Conservation (phyloP, 1,284 basidiomycete species). For the Cystobasidiaceae sp. region DNA sequence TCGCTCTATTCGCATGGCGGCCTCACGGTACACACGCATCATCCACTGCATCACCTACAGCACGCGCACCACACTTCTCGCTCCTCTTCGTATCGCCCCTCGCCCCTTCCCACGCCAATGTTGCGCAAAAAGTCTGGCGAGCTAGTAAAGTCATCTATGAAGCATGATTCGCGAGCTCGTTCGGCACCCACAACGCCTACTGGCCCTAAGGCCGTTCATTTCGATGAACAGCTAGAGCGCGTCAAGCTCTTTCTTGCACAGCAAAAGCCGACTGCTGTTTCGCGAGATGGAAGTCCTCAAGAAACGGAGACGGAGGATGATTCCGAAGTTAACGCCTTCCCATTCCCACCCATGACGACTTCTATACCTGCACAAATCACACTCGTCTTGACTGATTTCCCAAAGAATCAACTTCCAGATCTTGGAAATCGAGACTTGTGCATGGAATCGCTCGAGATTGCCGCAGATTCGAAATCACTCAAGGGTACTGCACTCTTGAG, state of each 20-base stretch:
- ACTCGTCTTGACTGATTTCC: slow-evolving; percentile 54
- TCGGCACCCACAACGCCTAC: slow-evolving; percentile 67
- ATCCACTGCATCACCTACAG: not conserved
- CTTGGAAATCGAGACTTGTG: slow-evolving; percentile 51
- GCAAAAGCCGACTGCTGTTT: slow-evolving; percentile 89
- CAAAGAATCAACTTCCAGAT: slow-evolving; percentile 42
- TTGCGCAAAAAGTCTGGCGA: slow-evolving; percentile 88
- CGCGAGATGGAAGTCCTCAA: slow-evolving; percentile 80
- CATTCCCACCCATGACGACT: slow-evolving; percentile 36
- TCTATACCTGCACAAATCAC: slow-evolving; percentile 41
- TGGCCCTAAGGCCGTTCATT: slow-evolving; percentile 78
- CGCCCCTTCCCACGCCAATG: slow-evolving; percentile 44
- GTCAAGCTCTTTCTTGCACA: slow-evolving; percentile 89
- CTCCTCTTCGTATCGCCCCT: slow-evolving; percentile 19
- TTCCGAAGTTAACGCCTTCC: slow-evolving; percentile 42
- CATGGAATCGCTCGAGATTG: slow-evolving; percentile 57
- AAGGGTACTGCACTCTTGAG: slow-evolving; percentile 71
- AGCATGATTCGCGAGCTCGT: slow-evolving; percentile 57
- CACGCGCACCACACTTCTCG: not conserved
- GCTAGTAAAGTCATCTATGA: slow-evolving; percentile 84
- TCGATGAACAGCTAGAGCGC: slow-evolving; percentile 82
- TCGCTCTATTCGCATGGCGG: slow-evolving; percentile 1
- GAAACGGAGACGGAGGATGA: slow-evolving; percentile 64
- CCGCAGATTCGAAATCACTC: slow-evolving; percentile 59
- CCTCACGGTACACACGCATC: slow-evolving; percentile 15